Percentiles rank a stretch among this genome's conserved stretches.
These are phyloP conservation scores for Xylaria sp. DNA, from an alignment of 2,329 filamentous ascomycete genomes.

Conservation along the genomic window DNA sequence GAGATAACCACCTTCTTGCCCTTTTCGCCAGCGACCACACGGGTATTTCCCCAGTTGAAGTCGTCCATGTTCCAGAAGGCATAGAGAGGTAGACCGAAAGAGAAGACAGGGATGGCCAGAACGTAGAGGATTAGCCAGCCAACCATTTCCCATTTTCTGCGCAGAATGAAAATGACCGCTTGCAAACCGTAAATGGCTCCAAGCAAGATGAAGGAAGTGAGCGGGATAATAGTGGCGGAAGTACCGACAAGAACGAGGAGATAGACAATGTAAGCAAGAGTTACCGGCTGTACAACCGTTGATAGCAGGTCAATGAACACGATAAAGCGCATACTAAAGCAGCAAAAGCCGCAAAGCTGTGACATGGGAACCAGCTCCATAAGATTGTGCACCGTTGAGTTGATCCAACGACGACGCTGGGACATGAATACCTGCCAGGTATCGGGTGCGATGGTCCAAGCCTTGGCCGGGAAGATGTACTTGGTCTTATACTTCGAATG, in stretches of 20 bases:
- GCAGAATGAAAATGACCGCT: slow-evolving; percentile 94
- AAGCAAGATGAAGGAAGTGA: slow-evolving; percentile 89
- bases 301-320: slow-evolving; percentile 94
- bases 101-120: slow-evolving; percentile 89
- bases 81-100: slow-evolving; percentile 89
- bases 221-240: slow-evolving; percentile 74
- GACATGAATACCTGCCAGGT: slow-evolving; percentile 95
- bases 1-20: slow-evolving; percentile 93
- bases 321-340: slow-evolving; percentile 99
- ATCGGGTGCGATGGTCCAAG: slow-evolving; percentile 97
- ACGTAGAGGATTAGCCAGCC: slow-evolving; percentile 99
- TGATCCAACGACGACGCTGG: slow-evolving; percentile 99
- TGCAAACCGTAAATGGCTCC: slow-evolving; percentile 98
- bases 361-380: slow-evolving; percentile 93
- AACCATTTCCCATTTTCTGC: slow-evolving; percentile 99
- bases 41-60: slow-evolving; percentile 99
- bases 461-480: slow-evolving; percentile 90
- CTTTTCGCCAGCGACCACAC: slow-evolving; percentile 93
- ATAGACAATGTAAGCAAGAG: slow-evolving; percentile 88
- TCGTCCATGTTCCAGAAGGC: slow-evolving; percentile 99
- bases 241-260: slow-evolving; percentile 79
- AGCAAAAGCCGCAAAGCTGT: slow-evolving; percentile 98
- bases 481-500: slow-evolving; percentile 98
- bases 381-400: slow-evolving; percentile 97
- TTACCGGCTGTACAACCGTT: slow-evolving; percentile 91